A percentile compares a stretch with the other conserved stretches of the same genome.
Evolutionary conservation across 805 yeast genomes (phyloP).

Genomic region (Teunomyces aglyptinius): DNA sequence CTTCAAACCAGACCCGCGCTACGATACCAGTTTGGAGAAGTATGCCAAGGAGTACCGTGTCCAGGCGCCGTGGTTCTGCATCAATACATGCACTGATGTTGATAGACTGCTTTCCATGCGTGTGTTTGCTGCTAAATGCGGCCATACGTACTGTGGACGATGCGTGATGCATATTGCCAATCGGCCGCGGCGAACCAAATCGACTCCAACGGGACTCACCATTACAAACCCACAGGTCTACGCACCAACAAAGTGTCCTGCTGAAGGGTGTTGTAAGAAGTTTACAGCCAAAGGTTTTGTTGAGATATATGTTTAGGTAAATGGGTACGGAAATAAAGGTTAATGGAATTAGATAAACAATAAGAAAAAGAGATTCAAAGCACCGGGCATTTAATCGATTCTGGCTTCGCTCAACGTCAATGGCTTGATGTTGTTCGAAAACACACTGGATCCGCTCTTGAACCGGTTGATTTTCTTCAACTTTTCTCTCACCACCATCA

Average conservation of each 20-base stretch:
- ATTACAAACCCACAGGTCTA: slow-evolving; percentile 38
- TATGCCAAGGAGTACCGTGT: slow-evolving; percentile 27
- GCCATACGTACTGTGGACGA: slow-evolving; percentile 84
- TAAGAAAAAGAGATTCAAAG: not conserved
- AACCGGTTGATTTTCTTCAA: slow-evolving; percentile 65
- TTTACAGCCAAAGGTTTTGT: slow-evolving; percentile 49
- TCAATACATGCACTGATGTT: slow-evolving; percentile 44
- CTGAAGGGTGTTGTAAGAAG: slow-evolving; percentile 43
- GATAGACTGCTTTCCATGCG: slow-evolving; percentile 65
- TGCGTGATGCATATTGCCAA: slow-evolving; percentile 69
- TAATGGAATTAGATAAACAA: not conserved
- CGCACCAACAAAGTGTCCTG: slow-evolving; percentile 63
- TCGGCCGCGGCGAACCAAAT: slow-evolving; percentile 27
- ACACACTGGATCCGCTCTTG: slow-evolving; percentile 46
- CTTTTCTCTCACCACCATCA: slow-evolving; percentile 75
- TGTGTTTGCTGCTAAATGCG: slow-evolving; percentile 68
- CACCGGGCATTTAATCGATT: slow-evolving; percentile 28
- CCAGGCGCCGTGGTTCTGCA: slow-evolving; percentile 68
- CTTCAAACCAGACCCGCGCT: slow-evolving; percentile 36
- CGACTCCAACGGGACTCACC: slow-evolving; percentile 16
- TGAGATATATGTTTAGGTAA: slow-evolving; percentile 41
- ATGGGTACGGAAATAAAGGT: not conserved
- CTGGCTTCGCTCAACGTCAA: slow-evolving; percentile 49
- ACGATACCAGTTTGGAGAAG: slow-evolving; percentile 24
- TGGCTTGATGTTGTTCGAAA: slow-evolving; percentile 56